Evolutionary conservation across 2,329 filamentous ascomycete genomes (phyloP), one percentile per base, ranked within the genome.

Genomic region (Cadophora sp.): DNA sequence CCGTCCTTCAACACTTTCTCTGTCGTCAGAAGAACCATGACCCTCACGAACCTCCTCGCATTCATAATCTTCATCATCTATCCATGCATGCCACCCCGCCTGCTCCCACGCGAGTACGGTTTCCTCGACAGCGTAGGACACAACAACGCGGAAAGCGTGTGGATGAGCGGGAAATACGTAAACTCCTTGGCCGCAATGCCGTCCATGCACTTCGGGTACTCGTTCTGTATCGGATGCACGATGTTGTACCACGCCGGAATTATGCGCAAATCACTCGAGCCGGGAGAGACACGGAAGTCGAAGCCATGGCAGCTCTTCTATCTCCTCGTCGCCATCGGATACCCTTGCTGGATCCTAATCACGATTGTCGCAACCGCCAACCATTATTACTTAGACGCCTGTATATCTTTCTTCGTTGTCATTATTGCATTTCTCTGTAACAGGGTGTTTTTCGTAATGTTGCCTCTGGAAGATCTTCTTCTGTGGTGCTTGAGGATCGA

Each of bases 341-440:
- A 85, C 71, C 83, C 83, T 1, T 64, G 74, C 4, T 80, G 81
- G 71, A 83, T 85, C 56, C 72, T 84, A 39, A 78, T 80, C 14
- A 82, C 80, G 0, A 86, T 86, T 67, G 81, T 86, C 13, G 83
- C 83, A 18, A 86, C 83, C 0, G 84, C 83, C 24, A 86, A 86
- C 69, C 84, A 85, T 71, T 86, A 85, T 72, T 84, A 81, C 73
- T 78, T 85, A 67, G 84, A 86, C 70, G 84, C 83, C 0, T 76
- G 80, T 33, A 78, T 83, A 3, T 83, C 83, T 1, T 81, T 80
- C 0, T 77, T 81, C 53, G 83, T 83, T 30, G 82, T 82, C 1
- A 75, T 80, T 6, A 63, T 83, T n/a, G 79, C 81, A 1, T 84
- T 83, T 66, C 43, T 79, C 8, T 80, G 79, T 69, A 86, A 86